Evolutionary conservation across 2,329 filamentous ascomycete genomes (phyloP).

Genomic region (Talaromyces sp.): DNA sequence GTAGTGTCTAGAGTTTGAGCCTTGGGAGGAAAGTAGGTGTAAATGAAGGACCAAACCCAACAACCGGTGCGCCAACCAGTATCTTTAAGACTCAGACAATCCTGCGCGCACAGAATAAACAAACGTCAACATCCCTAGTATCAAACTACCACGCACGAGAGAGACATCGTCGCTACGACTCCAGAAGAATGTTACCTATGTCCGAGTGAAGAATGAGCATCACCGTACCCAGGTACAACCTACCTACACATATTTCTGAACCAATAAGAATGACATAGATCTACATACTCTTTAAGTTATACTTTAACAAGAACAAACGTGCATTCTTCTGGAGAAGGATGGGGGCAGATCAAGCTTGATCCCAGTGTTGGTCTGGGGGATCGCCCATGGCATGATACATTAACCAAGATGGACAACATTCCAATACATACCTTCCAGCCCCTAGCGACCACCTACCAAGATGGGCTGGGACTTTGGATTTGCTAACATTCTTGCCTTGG

Average conservation of each 20-base stretch:
- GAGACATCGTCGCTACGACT: background rate
- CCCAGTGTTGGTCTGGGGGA: background rate
- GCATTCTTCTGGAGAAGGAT: background rate
- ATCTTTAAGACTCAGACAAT: background rate
- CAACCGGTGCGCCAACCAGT: background rate
- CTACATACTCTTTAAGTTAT: background rate
- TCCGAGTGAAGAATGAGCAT: background rate
- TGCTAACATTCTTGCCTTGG: background rate
- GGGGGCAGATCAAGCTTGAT: background rate
- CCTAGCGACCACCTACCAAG: background rate
- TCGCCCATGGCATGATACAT: background rate
- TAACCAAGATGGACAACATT: background rate
- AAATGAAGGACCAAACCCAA: background rate
- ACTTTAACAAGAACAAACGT: background rate
- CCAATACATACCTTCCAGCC: background rate
- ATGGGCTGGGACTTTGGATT: background rate
- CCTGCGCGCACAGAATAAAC: background rate
- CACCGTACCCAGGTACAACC: background rate
- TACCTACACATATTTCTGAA: background rate
- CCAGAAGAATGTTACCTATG: background rate
- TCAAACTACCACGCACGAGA: background rate
- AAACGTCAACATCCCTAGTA: background rate
- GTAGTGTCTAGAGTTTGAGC: background rate
- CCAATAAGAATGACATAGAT: background rate
- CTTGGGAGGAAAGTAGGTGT: background rate